Evolutionary conservation across 495 filamentous ascomycete genomes (phyloP).

Genomic region (Tuber umbilicatum): DNA sequence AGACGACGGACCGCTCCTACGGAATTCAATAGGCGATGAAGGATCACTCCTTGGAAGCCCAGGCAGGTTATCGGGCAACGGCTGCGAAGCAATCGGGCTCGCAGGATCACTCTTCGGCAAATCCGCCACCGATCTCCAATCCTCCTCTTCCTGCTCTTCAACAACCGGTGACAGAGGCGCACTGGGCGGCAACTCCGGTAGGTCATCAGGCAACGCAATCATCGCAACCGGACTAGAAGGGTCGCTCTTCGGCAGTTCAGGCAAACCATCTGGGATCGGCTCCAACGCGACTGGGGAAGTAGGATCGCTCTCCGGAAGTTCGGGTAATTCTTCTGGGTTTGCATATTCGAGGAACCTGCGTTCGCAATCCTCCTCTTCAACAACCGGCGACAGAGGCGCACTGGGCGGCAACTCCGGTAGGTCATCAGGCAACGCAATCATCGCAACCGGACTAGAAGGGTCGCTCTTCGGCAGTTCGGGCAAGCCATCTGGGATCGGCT

Average conservation of each 20-base stretch:
- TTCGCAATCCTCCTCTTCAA: not conserved
- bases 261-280: slow-evolving; percentile 10
- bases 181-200: slow-evolving; percentile 21
- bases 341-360: not conserved
- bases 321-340: not conserved
- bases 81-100: slow-evolving; percentile 6
- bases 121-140: slow-evolving; percentile 7
- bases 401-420: slow-evolving; percentile 22
- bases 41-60: slow-evolving; percentile 7
- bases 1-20: not conserved
- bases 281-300: slow-evolving; percentile 6
- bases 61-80: slow-evolving; percentile 12
- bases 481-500: slow-evolving; percentile 8
- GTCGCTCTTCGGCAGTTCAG: slow-evolving; percentile 25
- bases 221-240: slow-evolving; percentile 16
- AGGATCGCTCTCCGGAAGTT: not conserved
- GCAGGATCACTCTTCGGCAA: slow-evolving; percentile 15
- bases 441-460: slow-evolving; percentile 15
- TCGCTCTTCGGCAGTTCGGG: slow-evolving; percentile 25
- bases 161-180: not conserved
- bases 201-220: not conserved
- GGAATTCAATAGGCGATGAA: slow-evolving; percentile 5
- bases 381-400: not conserved
- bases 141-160: not conserved
- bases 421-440: not conserved